These are phyloP conservation scores for Brasenia schreberi DNA, from an alignment of 164 flowering plant genomes.

Conservation along the genomic window DNA sequence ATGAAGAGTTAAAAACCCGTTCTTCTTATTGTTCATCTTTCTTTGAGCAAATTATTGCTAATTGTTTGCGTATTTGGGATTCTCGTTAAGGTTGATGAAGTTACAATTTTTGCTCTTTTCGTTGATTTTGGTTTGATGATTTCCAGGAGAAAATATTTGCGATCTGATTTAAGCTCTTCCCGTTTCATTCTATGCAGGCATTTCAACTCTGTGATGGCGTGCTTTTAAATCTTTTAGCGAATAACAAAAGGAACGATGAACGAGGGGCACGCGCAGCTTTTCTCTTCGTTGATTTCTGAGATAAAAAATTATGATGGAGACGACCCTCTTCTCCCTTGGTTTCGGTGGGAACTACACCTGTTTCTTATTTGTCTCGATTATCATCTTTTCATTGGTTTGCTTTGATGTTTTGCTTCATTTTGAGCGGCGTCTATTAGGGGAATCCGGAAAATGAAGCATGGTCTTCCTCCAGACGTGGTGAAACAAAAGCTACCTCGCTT, in stretches of 20 bases:
- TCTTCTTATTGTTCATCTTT: too few relatives aligned
- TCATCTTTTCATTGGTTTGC: not conserved
- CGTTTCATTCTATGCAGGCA: too few relatives aligned
- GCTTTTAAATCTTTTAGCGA: too few relatives aligned
- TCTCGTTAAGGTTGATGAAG: too few relatives aligned
- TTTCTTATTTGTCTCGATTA: not conserved
- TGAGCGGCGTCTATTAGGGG: slow-evolving; percentile 32
- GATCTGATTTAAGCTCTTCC: too few relatives aligned
- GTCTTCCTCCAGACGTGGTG: slow-evolving; percentile 42
- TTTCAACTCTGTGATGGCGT: too few relatives aligned
- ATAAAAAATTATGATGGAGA: slow-evolving; percentile 65
- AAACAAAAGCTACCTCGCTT: slow-evolving; percentile 87
- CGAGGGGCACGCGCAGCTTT: slow-evolving; percentile 22
- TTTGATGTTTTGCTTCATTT: not conserved
- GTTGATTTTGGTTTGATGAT: too few relatives aligned
- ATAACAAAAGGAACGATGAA: not conserved
- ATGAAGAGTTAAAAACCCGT: too few relatives aligned
- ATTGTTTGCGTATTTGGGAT: too few relatives aligned
- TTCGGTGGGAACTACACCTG: slow-evolving; percentile 27
- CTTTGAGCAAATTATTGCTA: too few relatives aligned
- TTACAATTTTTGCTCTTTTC: too few relatives aligned
- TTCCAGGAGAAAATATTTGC: too few relatives aligned
- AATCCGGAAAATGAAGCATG: slow-evolving; percentile 53
- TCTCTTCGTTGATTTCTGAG: slow-evolving; percentile 52
- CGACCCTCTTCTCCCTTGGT: slow-evolving; percentile 93